Evolutionary conservation across 2,329 filamentous ascomycete genomes (phyloP).

Genomic region (Aureobasidium zeae): DNA sequence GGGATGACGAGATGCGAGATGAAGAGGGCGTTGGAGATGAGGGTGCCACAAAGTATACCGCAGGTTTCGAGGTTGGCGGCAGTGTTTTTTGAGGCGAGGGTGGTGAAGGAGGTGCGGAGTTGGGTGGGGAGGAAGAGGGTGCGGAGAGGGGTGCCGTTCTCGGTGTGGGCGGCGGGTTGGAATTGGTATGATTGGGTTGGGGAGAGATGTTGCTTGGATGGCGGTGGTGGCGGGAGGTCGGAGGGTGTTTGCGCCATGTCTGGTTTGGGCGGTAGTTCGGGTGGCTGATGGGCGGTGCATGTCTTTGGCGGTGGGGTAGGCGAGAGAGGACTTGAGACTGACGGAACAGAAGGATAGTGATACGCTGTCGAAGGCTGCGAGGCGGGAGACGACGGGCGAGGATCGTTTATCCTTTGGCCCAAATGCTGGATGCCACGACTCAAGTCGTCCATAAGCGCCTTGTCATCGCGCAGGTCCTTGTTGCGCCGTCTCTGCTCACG

Average conservation of each 20-base stretch:
- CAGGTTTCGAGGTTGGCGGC: slow-evolving; percentile 80
- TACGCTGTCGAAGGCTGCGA: slow-evolving; percentile 25
- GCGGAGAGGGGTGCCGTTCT: slow-evolving; percentile 77
- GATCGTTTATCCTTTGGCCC: slow-evolving; percentile 3
- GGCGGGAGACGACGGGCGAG: background rate
- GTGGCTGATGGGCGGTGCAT: slow-evolving; percentile 6
- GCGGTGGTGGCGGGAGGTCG: slow-evolving; percentile 22
- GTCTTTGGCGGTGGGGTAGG: slow-evolving; percentile 18
- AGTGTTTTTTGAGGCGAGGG: slow-evolving; percentile 68
- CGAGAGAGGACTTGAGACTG: slow-evolving; percentile 21
- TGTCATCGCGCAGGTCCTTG: slow-evolving; percentile 38
- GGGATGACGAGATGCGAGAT: slow-evolving; percentile 82
- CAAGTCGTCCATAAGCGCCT: slow-evolving; percentile 15
- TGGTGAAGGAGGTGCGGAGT: slow-evolving; percentile 65
- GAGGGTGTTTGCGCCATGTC: background rate
- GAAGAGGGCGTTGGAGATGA: slow-evolving; percentile 89
- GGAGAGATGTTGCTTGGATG: slow-evolving; percentile 35
- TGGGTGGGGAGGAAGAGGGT: slow-evolving; percentile 76
- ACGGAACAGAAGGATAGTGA: slow-evolving; percentile 38
- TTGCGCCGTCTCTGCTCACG: slow-evolving; percentile 62
- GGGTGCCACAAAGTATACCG: slow-evolving; percentile 82
- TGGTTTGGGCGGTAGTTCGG: slow-evolving; percentile 26
- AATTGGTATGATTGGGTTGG: slow-evolving; percentile 57
- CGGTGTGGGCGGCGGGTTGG: slow-evolving; percentile 75
- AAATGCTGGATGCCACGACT: slow-evolving; percentile 12